phyloP scores from a whole-genome alignment of 2,329 filamentous ascomycete genomes.

The Colletotrichum liriopes region DNA sequence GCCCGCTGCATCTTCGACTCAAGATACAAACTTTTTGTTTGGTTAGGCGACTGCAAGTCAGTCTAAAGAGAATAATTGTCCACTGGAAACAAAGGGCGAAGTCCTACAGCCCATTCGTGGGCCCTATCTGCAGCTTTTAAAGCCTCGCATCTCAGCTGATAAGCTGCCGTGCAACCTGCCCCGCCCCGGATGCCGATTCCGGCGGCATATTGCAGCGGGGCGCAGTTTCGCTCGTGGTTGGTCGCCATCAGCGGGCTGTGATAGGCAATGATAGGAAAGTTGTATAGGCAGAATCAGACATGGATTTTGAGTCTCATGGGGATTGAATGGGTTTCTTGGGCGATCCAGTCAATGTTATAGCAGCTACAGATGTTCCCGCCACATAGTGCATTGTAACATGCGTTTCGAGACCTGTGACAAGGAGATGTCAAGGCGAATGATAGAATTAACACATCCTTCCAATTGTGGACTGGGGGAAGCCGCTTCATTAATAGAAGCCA shows the following conservation, averaged over 20 bases:
- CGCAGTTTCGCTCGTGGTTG: not conserved
- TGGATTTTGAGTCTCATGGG: not conserved
- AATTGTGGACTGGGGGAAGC: not conserved
- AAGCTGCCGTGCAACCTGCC: constrained; percentile 7
- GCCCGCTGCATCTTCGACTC: not conserved
- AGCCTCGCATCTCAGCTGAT: constrained; percentile 13
- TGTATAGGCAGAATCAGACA: not conserved
- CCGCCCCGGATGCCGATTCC: constrained; percentile 5
- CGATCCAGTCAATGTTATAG: not conserved
- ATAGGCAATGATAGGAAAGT: not conserved
- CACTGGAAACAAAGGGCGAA: not conserved
- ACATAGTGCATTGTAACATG: not conserved
- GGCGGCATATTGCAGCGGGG: not conserved
- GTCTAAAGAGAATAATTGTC: not conserved
- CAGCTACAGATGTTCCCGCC: not conserved
- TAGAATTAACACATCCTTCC: not conserved
- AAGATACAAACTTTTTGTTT: too few species aligned
- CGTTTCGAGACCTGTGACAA: not conserved
- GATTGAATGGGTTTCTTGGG: not conserved
- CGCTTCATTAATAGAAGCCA: not conserved
- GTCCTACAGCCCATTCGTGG: not conserved
- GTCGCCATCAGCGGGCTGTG: not conserved
- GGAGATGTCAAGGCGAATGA: not conserved
- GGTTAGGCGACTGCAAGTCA: not conserved
- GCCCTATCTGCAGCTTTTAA: not conserved